Evolutionary conservation across 2,329 filamentous ascomycete genomes (phyloP).

Genomic region (Sporothrix pseudoabietina): DNA sequence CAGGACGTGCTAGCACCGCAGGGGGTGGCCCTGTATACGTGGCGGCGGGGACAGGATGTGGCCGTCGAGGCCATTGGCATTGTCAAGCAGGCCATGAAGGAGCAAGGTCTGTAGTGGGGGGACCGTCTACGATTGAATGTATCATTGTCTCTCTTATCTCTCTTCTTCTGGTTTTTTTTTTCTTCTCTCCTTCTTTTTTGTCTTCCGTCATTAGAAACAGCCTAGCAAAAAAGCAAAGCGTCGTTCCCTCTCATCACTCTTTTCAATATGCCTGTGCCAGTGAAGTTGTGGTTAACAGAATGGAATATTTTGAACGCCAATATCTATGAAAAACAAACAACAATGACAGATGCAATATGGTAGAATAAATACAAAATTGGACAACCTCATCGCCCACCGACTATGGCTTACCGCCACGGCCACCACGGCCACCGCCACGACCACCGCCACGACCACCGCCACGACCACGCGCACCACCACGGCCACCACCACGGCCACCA

Average conservation of each 20-base stretch:
- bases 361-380: background rate
- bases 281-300: background rate
- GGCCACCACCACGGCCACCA: background rate
- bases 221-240: slow-evolving; percentile 11
- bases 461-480: background rate
- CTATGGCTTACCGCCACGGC: background rate
- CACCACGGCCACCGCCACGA: background rate
- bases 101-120: background rate
- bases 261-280: background rate
- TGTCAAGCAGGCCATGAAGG: slow-evolving; percentile 56
- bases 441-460: background rate
- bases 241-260: background rate
- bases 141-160: background rate
- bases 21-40: slow-evolving; percentile 70
- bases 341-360: background rate
- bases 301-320: background rate
- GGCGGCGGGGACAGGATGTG: slow-evolving; percentile 73
- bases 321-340: slow-evolving; percentile 8
- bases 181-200: background rate
- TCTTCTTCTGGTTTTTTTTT: background rate
- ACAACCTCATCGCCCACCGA: background rate
- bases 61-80: slow-evolving; percentile 65
- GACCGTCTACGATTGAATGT: background rate
- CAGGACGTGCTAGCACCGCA: slow-evolving; percentile 62
- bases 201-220: background rate